These are phyloP conservation scores for Aureobasidium sp. DNA, from an alignment of 2,329 filamentous ascomycete species.

Conservation along the genomic window DNA sequence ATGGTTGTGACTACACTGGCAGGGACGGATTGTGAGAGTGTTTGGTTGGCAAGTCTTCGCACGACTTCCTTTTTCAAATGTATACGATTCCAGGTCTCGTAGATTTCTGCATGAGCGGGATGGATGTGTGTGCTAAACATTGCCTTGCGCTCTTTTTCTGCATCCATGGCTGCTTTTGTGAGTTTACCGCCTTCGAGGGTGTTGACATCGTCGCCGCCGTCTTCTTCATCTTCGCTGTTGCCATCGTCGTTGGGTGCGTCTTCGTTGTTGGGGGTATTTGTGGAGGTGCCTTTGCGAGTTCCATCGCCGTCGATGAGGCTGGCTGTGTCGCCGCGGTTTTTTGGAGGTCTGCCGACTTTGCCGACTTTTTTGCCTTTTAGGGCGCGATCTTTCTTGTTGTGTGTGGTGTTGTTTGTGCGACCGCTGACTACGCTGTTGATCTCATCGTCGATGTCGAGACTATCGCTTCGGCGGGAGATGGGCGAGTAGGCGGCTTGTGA, in stretches of 20 bases:
- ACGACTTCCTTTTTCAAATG: constrained; percentile 76
- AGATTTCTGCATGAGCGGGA: constrained; percentile 72
- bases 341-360: constrained; percentile 20
- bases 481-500: constrained; percentile 23
- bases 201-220: constrained; percentile 65
- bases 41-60: constrained; percentile 81
- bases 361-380: constrained; percentile 37
- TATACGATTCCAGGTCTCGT: constrained; percentile 74
- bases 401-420: constrained; percentile 8
- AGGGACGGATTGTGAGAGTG: constrained; percentile 81
- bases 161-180: constrained; percentile 66
- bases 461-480: constrained; percentile 24
- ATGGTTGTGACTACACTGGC: constrained; percentile 79
- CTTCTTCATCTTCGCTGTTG: constrained; percentile 52
- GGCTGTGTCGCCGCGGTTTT: constrained; percentile 19
- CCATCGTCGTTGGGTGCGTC: constrained; percentile 50
- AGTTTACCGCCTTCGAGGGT: constrained; percentile 58
- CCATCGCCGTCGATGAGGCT: constrained; percentile 23
- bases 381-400: constrained; percentile 35
- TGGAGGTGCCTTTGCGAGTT: constrained; percentile 18
- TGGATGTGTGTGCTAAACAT: constrained; percentile 69
- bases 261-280: constrained; percentile 41
- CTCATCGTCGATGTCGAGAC: constrained; percentile 37
- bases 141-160: constrained; percentile 74
- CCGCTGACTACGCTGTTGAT: constrained; percentile 34